These are phyloP conservation scores for Grigorovia transvaalensis DNA, from an alignment of 805 yeast genomes.

Conservation along the genomic window DNA sequence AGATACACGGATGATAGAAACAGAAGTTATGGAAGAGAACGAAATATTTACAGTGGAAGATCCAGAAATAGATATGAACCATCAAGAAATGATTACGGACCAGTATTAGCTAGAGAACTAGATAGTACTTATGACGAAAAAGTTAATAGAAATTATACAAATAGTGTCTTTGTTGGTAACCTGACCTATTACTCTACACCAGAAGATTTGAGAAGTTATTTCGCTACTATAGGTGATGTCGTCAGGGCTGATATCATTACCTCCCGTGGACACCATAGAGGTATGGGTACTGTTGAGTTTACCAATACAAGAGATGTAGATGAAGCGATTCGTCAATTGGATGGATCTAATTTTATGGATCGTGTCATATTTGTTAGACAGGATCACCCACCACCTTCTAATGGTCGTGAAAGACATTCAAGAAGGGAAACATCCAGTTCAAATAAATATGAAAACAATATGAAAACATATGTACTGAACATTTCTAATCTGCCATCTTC, in stretches of 20 bases:
- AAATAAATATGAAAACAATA: slow-evolving; percentile 5
- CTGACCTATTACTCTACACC: slow-evolving; percentile 56
- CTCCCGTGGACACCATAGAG: slow-evolving; percentile 69
- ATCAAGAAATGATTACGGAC: slow-evolving; percentile 19
- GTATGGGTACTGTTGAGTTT: slow-evolving; percentile 88
- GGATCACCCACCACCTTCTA: slow-evolving; percentile 73
- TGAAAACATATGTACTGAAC: slow-evolving; percentile 43
- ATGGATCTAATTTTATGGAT: slow-evolving; percentile 55
- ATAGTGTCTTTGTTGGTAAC: slow-evolving; percentile 66
- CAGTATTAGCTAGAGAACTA: slow-evolving; percentile 15
- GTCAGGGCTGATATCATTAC: slow-evolving; percentile 76
- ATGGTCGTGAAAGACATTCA: slow-evolving; percentile 9
- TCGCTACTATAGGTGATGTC: slow-evolving; percentile 52
- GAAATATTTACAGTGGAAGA: slow-evolving; percentile 10
- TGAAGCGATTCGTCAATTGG: slow-evolving; percentile 58
- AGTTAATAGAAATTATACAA: slow-evolving; percentile 49
- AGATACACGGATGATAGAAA: slow-evolving; percentile 13
- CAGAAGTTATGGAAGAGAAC: slow-evolving; percentile 13
- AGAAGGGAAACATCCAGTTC: background rate
- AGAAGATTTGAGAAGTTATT: slow-evolving; percentile 47
- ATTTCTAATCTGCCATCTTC: slow-evolving; percentile 76
- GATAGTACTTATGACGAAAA: slow-evolving; percentile 28
- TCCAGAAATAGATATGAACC: slow-evolving; percentile 6
- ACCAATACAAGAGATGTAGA: slow-evolving; percentile 52
- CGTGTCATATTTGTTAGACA: slow-evolving; percentile 83